phyloP scores from a whole-genome alignment of 2,329 filamentous ascomycete genomes.

The Septoria petroselini region DNA sequence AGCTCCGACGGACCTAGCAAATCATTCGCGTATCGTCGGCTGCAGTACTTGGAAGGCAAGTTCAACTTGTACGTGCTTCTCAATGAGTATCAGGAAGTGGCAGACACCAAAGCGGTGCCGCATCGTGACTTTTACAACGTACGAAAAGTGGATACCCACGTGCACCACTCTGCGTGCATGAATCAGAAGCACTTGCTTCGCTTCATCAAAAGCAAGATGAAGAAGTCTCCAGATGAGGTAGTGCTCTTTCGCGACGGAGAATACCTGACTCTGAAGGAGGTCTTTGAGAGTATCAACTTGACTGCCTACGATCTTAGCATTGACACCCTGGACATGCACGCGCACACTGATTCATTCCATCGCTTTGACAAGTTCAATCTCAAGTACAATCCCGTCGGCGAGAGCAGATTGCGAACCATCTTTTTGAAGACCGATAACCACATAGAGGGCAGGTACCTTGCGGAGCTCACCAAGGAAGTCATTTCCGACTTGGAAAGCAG shows the following conservation, averaged over 20 bases:
- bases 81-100: constrained; percentile 97
- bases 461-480: constrained; percentile 97
- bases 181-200: constrained; percentile 97
- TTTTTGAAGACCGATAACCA: constrained; percentile 99
- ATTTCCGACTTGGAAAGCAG: constrained; percentile 95
- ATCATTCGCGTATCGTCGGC: constrained; percentile 89
- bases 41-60: constrained; percentile 95
- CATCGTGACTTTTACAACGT: constrained; percentile 99
- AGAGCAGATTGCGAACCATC: constrained; percentile 93
- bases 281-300: constrained; percentile 95
- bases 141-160: constrained; percentile 96
- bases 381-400: constrained; percentile 96
- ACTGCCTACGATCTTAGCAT: constrained; percentile 98
- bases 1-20: constrained; percentile 95
- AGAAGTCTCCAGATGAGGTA: constrained; percentile 91
- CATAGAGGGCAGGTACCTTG: constrained; percentile 90
- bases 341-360: constrained; percentile 96
- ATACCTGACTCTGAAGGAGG: constrained; percentile 83
- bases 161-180: constrained; percentile 99
- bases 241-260: constrained; percentile 91
- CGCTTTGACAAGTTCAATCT: constrained; percentile 99
- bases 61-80: constrained; percentile 91
- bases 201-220: constrained; percentile 99
- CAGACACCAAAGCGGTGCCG: constrained; percentile 94
- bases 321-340: constrained; percentile 98